Base-by-base conservation (phyloP, 1,284 basidiomycete genomes). In the Rhizoctonia solani region DNA sequence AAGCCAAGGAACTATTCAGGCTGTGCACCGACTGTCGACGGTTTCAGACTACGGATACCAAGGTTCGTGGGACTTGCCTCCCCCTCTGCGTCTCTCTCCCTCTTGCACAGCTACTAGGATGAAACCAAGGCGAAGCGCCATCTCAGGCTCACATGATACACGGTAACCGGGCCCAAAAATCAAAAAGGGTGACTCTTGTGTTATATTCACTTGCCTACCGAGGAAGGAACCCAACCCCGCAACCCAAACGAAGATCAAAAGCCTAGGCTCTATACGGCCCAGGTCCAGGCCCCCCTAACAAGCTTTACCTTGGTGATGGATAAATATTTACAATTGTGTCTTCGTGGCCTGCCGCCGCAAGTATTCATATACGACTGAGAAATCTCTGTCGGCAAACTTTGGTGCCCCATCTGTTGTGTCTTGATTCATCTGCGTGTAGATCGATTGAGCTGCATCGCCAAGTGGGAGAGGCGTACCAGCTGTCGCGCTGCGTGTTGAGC, bases 281-380 rank as follows among this genome's bases (percentile, higher is more conserved):
- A 58, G 55, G 47, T 42, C 44, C 55, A 41, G 41, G 16, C 4
- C 39, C 4, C 32, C 13, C 13, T n/a, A n/a, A n/a, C n/a, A n/a
- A n/a, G n/a, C n/a, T n/a, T n/a, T n/a, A n/a, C 52, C 52, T 27
- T 19, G 11, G 23, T 56, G 11, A 19, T 58, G 16, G 41, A 58
- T 46, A 3, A 14, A 58, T 58, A 58, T 58, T 58, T 58, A 58
- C 55, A 58, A n/a, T 46, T 58, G 55, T 58, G 44, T 39, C 41
- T 46, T 46, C 16, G 34, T 41, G 41, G 41, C 41, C 27, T 42
- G 55, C 21, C 41, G 39, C 55, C 55, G 69, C 53, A 93, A 77
- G 74, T 86, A 87, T 67, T 81, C 79, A 76, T 92, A 94, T 46
- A 94, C 86, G 13, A 86, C 85, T 53, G 89, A 92, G 74, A 94